Base-by-base conservation (phyloP, 2,329 filamentous ascomycete genomes). In the Aspergillus latus region DNA sequence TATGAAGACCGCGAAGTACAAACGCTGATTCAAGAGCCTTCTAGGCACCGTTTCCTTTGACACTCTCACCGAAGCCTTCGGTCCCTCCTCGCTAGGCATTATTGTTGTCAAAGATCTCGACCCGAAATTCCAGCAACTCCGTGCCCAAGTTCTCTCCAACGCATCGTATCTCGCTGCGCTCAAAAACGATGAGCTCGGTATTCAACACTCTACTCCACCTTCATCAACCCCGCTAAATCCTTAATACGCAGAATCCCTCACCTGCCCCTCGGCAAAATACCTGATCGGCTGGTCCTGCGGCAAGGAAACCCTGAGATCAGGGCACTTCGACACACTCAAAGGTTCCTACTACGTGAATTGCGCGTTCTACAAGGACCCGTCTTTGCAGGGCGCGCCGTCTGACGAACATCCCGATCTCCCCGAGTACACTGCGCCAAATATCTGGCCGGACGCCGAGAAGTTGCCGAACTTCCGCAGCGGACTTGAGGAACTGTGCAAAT, bases 21-120 rank as follows among this genome's bases (percentile, higher is more conserved):
- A n/a, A n/a, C n/a, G n/a, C n/a, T n/a, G n/a, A n/a, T n/a, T n/a
- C n/a, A n/a, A 39, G 32, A 21, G 13, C 28, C 16, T 42, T 16
- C 11, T 50, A 73, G 75, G 72, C 48, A 64, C 69, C 4, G 68
- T 80, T 44, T 72, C 77, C 6, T 78, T 77, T 58, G 67, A 74
- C 15, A 74, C 73, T 8, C 69, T 80, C 10, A 73, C 76, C 32
- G 70, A 88, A 64, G 94, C 94, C 0, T 97, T 99, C 70, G 94
- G 94, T 0, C 91, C 92, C 1, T 85, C 89, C 28, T 96, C 92
- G 2, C 80, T 97, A 10, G 94, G 94, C 0, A 96, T 99, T 51
- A 87, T 99, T 54, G 79, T 97, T n/a, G 92, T 99, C 47, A 91
- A 89, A 70, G 90, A 92, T 69, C 84, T 97, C 0, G 90, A 92